phyloP scores from a whole-genome alignment of 805 yeast genomes.

The Cyberlindnera mrakii region DNA sequence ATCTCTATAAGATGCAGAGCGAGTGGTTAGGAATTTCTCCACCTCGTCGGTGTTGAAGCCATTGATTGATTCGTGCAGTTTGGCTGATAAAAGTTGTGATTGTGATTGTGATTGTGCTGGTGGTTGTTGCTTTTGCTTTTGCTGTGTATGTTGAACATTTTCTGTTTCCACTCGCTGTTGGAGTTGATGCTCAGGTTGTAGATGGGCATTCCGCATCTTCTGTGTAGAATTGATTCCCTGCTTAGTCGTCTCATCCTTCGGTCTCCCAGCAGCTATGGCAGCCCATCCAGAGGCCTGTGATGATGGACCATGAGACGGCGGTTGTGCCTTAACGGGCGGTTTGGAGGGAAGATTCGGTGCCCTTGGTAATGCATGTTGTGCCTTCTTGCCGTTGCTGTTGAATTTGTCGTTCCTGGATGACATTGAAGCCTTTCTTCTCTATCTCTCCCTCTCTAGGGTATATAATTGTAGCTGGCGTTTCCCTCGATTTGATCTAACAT shows the following conservation, averaged over 20 bases:
- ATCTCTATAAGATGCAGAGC: conserved; percentile 1
- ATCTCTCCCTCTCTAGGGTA: neutral
- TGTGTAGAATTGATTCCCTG: neutral
- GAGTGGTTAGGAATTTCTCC: conserved; percentile 1
- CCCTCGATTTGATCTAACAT: too few species aligned
- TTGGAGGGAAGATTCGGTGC: conserved; percentile 6
- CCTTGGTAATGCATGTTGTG: neutral
- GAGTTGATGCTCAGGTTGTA: neutral
- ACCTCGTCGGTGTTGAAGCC: conserved; percentile 12
- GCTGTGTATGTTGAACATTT: conserved; percentile 1
- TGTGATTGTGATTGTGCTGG: neutral
- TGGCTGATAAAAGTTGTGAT: neutral
- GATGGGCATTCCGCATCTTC: neutral
- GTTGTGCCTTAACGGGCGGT: conserved; percentile 1
- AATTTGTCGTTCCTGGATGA: neutral
- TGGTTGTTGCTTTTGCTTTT: neutral
- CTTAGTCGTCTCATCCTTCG: neutral
- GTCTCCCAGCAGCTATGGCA: conserved; percentile 12
- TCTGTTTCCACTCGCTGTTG: neutral
- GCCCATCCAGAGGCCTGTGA: conserved; percentile 14
- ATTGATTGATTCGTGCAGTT: neutral
- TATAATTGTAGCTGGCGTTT: neutral
- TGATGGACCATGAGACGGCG: neutral
- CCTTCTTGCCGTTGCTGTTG: neutral
- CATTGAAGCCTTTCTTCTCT: neutral